These are phyloP conservation scores for Emmonsiellopsis sp. DNA, from an alignment of 2,329 filamentous ascomycete genomes.

Conservation along the genomic window DNA sequence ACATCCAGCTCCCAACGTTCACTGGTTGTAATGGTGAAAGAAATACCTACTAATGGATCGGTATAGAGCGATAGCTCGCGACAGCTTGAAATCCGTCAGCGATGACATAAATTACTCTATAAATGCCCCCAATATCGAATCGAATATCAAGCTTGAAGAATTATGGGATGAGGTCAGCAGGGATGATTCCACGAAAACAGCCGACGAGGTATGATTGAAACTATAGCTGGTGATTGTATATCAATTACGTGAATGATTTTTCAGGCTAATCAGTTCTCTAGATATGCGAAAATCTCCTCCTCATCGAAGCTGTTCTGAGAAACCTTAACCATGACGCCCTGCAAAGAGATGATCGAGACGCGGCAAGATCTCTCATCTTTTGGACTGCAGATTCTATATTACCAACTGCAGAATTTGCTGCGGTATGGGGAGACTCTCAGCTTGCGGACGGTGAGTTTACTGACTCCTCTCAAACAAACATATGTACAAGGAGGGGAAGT, in stretches of 20 bases:
- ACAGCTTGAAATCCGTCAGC: constrained; percentile 1
- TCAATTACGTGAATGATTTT: background rate
- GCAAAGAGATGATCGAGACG: constrained; percentile 15
- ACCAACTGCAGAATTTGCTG: constrained; percentile 24
- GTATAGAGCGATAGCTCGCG: constrained; percentile 6
- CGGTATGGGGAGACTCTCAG: constrained; percentile 17
- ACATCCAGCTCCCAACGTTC: background rate
- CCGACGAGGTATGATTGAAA: constrained; percentile 15
- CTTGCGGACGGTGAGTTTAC: constrained; percentile 9
- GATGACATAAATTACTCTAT: background rate
- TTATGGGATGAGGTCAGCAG: constrained; percentile 24
- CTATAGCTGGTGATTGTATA: background rate
- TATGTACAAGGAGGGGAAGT: background rate
- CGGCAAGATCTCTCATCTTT: constrained; percentile 19
- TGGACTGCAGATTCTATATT: constrained; percentile 24
- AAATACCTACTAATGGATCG: constrained; percentile 6
- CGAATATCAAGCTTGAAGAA: constrained; percentile 3
- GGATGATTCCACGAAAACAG: constrained; percentile 11
- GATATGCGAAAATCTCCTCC: constrained; percentile 24
- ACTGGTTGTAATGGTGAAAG: background rate
- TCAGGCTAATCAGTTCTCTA: constrained; percentile 9
- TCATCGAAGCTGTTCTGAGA: constrained; percentile 18
- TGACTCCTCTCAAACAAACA: background rate
- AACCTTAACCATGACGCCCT: constrained; percentile 10
- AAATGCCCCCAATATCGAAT: background rate